These are phyloP conservation scores for Aspergillus alliaceus DNA, from an alignment of 2,329 filamentous ascomycete species.

Conservation along the genomic window DNA sequence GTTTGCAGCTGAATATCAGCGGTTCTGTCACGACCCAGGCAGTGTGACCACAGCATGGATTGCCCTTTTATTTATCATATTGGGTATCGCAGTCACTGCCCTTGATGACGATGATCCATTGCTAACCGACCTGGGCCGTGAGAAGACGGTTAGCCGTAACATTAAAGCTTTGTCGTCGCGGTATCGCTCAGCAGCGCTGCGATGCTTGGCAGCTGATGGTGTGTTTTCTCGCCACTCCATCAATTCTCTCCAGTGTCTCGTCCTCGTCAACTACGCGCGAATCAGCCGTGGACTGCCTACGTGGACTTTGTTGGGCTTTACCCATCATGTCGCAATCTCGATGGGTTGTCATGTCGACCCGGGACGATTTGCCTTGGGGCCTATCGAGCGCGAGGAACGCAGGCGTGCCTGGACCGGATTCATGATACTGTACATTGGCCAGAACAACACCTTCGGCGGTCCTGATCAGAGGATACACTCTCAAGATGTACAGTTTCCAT, in stretches of 20 bases:
- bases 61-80: conserved; percentile 40
- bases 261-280: conserved; percentile 42
- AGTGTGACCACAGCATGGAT: conserved; percentile 40
- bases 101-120: conserved; percentile 38
- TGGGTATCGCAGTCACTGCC: conserved; percentile 40
- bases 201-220: conserved; percentile 40
- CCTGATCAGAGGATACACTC: conserved; percentile 29
- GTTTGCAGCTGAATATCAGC: conserved; percentile 40
- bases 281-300: conserved; percentile 36
- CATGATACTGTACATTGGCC: conserved; percentile 42
- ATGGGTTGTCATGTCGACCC: conserved; percentile 46
- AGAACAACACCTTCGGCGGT: conserved; percentile 39
- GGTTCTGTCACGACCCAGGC: conserved; percentile 36
- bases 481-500: conserved; percentile 32
- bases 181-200: conserved; percentile 39
- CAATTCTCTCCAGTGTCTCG: conserved; percentile 40
- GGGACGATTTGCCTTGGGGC: conserved; percentile 33
- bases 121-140: conserved; percentile 38
- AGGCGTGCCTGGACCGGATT: conserved; percentile 42
- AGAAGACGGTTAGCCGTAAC: conserved; percentile 37
- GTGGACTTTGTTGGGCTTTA: conserved; percentile 42
- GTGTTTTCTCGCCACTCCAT: conserved; percentile 41
- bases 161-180: conserved; percentile 37
- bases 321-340: conserved; percentile 41
- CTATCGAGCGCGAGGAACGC: conserved; percentile 40